Conservation (phyloP, 345 rosid genomes). For the thale cress (Arabidopsis thaliana) region TAIR10.1 NC_003070.9:21109501-21110000, state of each 20-base stretch:
- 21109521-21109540: slow-evolving; percentile 97
- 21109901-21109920: neutral
- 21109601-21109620: neutral
- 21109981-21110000: slow-evolving; percentile 84
- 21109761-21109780: slow-evolving; percentile 61
- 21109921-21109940: slow-evolving; percentile 86
- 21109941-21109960: slow-evolving; percentile 78
- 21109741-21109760: neutral
- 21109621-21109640: slow-evolving; percentile 8
- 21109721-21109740: neutral
- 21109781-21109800: slow-evolving; percentile 93
- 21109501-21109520: slow-evolving; percentile 94
- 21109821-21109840: slow-evolving; percentile 97
- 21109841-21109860: slow-evolving; percentile 60
- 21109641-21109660: neutral
- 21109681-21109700: neutral
- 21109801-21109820: slow-evolving; percentile 85
- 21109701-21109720: neutral
- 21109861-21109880: neutral
- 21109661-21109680: neutral
- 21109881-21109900: neutral
- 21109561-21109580: neutral
- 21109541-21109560: slow-evolving; percentile 86
- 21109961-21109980: slow-evolving; percentile 73
- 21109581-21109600: slow-evolving; percentile 1